phyloP scores from a whole-genome alignment of 2,329 filamentous ascomycete species.

The Microsporum canis region DNA sequence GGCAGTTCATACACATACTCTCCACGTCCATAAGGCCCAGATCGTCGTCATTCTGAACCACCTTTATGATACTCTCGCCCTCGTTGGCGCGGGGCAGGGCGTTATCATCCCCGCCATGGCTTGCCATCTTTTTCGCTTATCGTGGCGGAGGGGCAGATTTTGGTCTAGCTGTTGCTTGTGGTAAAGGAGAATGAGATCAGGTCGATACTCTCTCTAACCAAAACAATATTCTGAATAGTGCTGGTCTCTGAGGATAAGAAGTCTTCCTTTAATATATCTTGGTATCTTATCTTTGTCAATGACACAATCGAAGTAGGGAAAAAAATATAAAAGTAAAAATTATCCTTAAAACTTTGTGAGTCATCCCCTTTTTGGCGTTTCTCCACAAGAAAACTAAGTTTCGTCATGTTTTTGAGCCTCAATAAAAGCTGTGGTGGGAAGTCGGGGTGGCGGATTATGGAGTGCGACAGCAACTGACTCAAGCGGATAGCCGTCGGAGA shows the following conservation, averaged over 20 bases:
- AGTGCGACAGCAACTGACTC: not conserved
- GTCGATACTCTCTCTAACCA: not conserved
- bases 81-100: not conserved
- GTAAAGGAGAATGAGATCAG: not conserved
- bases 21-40: slow-evolving; percentile 43
- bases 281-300: not conserved
- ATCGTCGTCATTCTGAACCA: slow-evolving; percentile 24
- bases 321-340: not conserved
- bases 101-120: not conserved
- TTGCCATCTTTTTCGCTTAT: not conserved
- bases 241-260: not conserved
- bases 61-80: not conserved
- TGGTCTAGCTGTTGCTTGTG: not conserved
- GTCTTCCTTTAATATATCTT: not conserved
- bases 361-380: not conserved
- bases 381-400: not conserved
- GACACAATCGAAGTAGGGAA: not conserved
- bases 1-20: slow-evolving; percentile 78
- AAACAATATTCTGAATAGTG: not conserved
- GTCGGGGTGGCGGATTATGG: not conserved
- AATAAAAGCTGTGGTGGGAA: slow-evolving; percentile 4
- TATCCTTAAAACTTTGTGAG: not conserved
- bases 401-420: not conserved
- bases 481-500: not conserved
- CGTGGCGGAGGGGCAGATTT: not conserved